A percentile compares a stretch with the other conserved stretches of the same genome.
Conservation (phyloP, 345 rosid species). For the Heritiera littoralis region DNA sequence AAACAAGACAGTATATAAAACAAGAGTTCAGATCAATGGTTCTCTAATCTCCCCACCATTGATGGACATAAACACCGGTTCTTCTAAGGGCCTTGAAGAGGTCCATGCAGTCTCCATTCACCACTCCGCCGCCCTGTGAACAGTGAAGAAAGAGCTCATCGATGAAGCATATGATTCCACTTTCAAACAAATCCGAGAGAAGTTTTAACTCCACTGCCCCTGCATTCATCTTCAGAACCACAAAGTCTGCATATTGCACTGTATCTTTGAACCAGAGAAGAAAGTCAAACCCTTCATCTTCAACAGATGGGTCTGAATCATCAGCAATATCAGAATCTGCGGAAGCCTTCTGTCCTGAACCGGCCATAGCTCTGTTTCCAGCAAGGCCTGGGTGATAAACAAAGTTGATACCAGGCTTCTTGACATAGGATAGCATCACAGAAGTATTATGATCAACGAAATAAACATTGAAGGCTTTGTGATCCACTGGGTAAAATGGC, state of each 20-base stretch:
- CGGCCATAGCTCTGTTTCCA: conserved; percentile 21
- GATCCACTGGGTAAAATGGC: conserved; percentile 64
- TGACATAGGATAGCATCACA: conserved; percentile 66
- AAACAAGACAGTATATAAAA: background rate
- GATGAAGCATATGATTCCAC: conserved; percentile 69
- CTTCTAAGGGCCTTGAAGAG: conserved; percentile 63
- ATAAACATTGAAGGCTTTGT: conserved; percentile 57
- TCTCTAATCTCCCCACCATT: conserved; percentile 70
- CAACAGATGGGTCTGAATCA: conserved; percentile 50
- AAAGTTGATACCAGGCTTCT: conserved; percentile 69
- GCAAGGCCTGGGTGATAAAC: conserved; percentile 80
- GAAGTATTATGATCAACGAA: conserved; percentile 84
- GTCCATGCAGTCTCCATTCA: conserved; percentile 48
- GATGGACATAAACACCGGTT: conserved; percentile 81
- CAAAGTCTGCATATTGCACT: conserved; percentile 63
- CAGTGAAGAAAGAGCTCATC: conserved; percentile 83
- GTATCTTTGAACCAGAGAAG: conserved; percentile 85
- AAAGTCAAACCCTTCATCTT: conserved; percentile 67
- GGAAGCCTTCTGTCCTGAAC: conserved; percentile 28
- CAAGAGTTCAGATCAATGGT: conserved; percentile 6
- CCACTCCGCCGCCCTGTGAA: conserved; percentile 34
- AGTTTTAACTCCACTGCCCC: conserved; percentile 61
- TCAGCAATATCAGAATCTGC: conserved; percentile 27
- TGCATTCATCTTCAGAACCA: conserved; percentile 78
- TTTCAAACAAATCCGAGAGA: conserved; percentile 57